Evolutionary conservation across 148 eudicot genomes (phyloP).

Genomic region (Arbutus unedo): DNA sequence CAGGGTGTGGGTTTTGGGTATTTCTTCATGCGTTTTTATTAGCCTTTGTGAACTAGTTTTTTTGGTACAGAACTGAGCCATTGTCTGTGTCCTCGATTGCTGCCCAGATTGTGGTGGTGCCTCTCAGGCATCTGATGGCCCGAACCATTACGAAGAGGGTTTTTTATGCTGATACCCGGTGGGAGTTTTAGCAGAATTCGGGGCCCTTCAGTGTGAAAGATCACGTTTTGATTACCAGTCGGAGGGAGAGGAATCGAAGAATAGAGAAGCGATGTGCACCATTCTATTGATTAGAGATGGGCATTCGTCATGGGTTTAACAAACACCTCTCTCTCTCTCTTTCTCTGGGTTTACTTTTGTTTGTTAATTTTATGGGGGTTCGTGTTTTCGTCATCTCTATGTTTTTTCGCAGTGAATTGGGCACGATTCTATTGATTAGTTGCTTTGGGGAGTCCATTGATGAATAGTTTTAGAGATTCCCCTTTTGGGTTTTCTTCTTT

Average conservation of each 20-base stretch:
- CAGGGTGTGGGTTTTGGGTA: slow-evolving; percentile 80
- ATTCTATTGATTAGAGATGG: too few species aligned
- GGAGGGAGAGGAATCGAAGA: too few species aligned
- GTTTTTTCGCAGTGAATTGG: background rate
- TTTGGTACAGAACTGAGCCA: slow-evolving; percentile 75
- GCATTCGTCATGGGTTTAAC: too few species aligned
- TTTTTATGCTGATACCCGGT: slow-evolving; percentile 44
- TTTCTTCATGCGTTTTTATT: slow-evolving; percentile 42
- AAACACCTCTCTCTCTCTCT: too few species aligned
- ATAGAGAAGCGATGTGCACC: too few species aligned
- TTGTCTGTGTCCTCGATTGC: slow-evolving; percentile 45
- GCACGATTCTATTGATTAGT: background rate
- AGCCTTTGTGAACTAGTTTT: slow-evolving; percentile 71
- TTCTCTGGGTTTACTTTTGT: background rate
- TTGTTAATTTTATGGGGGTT: background rate
- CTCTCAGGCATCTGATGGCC: slow-evolving; percentile 80
- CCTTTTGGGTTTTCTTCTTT: background rate
- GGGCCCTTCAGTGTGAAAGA: slow-evolving; percentile 77
- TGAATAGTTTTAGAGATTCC: slow-evolving; percentile 12
- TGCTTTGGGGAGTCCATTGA: background rate
- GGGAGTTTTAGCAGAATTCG: slow-evolving; percentile 54
- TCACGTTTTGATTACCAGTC: slow-evolving; percentile 85
- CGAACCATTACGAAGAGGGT: slow-evolving; percentile 37
- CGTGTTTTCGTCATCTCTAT: background rate
- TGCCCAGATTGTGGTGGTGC: slow-evolving; percentile 78